Evolutionary conservation across 2,329 filamentous ascomycete species (phyloP), one percentile per base, ranked within the genome.

Genomic region (Ceratocystis ficicola): DNA sequence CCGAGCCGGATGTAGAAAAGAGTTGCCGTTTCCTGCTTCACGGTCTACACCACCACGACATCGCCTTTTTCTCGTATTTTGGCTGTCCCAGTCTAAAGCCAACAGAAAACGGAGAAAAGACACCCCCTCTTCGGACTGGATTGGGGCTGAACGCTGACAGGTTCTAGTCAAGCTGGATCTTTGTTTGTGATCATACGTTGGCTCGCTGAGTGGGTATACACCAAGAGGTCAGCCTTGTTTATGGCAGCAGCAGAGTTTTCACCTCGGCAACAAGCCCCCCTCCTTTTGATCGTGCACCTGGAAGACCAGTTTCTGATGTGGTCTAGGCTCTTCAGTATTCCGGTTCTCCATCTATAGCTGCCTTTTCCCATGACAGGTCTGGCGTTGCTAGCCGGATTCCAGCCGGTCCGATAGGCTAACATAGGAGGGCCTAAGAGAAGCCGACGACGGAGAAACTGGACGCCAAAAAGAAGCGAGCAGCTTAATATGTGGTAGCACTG

Each of bases 391-490:
- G 52, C 52, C 50, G 12, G 25, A 7, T 28, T 5, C 22, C 25
- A 57, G 52, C 52, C 52, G 52, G 52, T 57, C 52, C 52, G 52
- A 57, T 57, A 57, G 52, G 25, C 22, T 15, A 50, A 2, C 17
- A 22, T 7, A n/a, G 46, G 20, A n/a, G 12, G 7, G 6, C 5
- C 46, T 6, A 50, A 57, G 25, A 22, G 52, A 17, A n/a, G 22
- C 28, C 22, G 12, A 57, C 28, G 52, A 57, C 22, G 20, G 30
- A 57, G 52, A 30, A 57, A 22, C 15, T 15, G 15, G 22, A n/a
- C 22, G n/a, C 15, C 55, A 36, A 59, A n/a, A 52, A 22, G n/a
- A 52, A 12, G 10, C 48, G 25, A 36, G 20, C 25, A 15, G 8
- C 55, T 22, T 28, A 36, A 32, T 8, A 25, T 25, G 22, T 15